A percentile compares a stretch with the other conserved stretches of the same genome.
Conservation (phyloP, 1,284 basidiomycete species). For the Rhizoctonia solani region DNA sequence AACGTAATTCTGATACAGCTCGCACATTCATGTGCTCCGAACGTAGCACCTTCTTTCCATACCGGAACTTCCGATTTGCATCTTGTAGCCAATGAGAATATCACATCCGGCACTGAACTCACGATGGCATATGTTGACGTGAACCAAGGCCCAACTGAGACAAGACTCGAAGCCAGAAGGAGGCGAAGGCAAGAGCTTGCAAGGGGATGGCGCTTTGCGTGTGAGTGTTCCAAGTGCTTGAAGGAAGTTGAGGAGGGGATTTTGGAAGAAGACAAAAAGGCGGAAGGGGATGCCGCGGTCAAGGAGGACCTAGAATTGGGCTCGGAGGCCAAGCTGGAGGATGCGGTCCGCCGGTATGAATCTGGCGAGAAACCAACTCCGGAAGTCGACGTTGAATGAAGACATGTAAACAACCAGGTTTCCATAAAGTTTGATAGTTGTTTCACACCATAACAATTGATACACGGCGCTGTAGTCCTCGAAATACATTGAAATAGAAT, state of each 20-base stretch:
- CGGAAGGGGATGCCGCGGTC: conserved; percentile 4
- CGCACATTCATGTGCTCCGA: conserved; percentile 71
- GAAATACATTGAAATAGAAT: conserved; percentile 9
- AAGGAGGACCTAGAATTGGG: conserved; percentile 51
- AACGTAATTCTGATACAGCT: conserved; percentile 48
- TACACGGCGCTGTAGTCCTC: not conserved
- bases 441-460: not conserved
- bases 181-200: conserved; percentile 71
- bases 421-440: not conserved
- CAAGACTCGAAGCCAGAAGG: conserved; percentile 57
- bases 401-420: too few relatives aligned
- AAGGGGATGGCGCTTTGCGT: conserved; percentile 79
- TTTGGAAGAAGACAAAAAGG: conserved; percentile 23
- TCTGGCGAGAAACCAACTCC: conserved; percentile 22
- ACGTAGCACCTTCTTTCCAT: conserved; percentile 62
- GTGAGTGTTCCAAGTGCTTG: conserved; percentile 64
- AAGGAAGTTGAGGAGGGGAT: conserved; percentile 51
- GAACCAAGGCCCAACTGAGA: conserved; percentile 57
- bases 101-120: conserved; percentile 74
- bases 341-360: conserved; percentile 51
- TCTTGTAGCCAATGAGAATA: conserved; percentile 63
- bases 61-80: conserved; percentile 65
- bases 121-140: conserved; percentile 75
- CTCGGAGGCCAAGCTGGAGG: conserved; percentile 64
- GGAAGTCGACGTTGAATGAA: not conserved